Evolutionary conservation across 495 filamentous ascomycete species (phyloP), one percentile per base, ranked within the genome.

Genomic region (Hyphodiscus hymeniophilus): DNA sequence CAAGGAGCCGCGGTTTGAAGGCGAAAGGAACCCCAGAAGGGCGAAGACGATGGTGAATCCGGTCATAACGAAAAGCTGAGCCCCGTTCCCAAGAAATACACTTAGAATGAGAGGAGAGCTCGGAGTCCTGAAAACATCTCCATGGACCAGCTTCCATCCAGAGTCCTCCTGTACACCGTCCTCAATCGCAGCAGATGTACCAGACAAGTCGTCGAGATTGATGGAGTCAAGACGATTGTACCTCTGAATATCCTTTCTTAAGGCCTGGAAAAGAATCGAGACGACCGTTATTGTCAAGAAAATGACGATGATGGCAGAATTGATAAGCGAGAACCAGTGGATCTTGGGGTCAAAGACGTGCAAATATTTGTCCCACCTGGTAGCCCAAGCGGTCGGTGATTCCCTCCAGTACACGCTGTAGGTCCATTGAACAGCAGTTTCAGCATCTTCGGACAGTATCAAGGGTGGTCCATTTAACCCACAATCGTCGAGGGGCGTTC

Each of bases 141-240:
- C 92, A 57, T 98, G 92, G 0, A 98, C 90, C 36, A 98, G 70
- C 67, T 98, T 98, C 92, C 92, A 98, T 31, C 92, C 92, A 4
- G 89, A 95, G 64, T 98, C 92, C 62, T 98, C 92, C 60, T 95
- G 89, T 1, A 97, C 85, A 12, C 89, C 90, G 58, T 97, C 92
- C 50, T 98, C 91, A 8, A 89, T 66, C 7, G 77, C 79, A 22
- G 71, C 74, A 23, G 77, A 83, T 1, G 82, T 83, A 22, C 82
- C 80, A 31, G 82, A 79, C 6, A 95, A 68, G 65, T 94, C 89
- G 32, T 95, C 89, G 23, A 95, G 67, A 57, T 82, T 83, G 63
- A 91, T 80, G 57, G 82, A 75, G 56, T 98, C 92, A 11, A 98
- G 73, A 13, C 89, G 77, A 66, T 97, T 97, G 68, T 97, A 98